Conservation (phyloP, 1,284 basidiomycete genomes). For the Kwoniella shivajii region DNA sequence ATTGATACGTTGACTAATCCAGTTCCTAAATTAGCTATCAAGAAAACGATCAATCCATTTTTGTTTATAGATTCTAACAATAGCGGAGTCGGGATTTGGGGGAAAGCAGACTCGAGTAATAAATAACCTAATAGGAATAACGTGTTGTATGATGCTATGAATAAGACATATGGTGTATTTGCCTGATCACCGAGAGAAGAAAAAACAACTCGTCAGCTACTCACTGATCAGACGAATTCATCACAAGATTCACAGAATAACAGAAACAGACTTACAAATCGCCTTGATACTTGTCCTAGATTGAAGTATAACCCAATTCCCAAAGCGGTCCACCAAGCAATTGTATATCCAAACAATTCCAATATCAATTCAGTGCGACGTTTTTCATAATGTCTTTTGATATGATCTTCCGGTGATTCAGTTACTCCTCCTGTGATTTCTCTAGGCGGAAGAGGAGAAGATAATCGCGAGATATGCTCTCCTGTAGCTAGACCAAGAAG, state of each 20-base stretch:
- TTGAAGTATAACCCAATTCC: neutral
- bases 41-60: conserved; percentile 78
- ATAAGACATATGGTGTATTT: conserved; percentile 85
- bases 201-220: no score
- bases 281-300: conserved; percentile 63
- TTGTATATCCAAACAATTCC: conserved; percentile 73
- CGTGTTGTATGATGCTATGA: conserved; percentile 87
- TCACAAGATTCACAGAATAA: neutral
- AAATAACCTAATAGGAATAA: conserved; percentile 82
- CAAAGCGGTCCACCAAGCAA: conserved; percentile 72
- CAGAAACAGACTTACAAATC: conserved; percentile 64
- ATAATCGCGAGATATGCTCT: conserved; percentile 74
- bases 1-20: conserved; percentile 81
- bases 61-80: conserved; percentile 79
- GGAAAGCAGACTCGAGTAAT: conserved; percentile 70
- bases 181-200: no score
- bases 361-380: conserved; percentile 66
- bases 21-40: conserved; percentile 83
- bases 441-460: conserved; percentile 54
- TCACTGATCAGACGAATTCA: neutral
- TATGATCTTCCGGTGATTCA: conserved; percentile 22
- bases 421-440: neutral
- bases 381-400: conserved; percentile 57
- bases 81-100: conserved; percentile 56
- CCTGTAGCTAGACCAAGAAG: conserved; percentile 81